phyloP scores from a whole-genome alignment of 768 basidiomycete species.

The Lactarius akahatsu region DNA sequence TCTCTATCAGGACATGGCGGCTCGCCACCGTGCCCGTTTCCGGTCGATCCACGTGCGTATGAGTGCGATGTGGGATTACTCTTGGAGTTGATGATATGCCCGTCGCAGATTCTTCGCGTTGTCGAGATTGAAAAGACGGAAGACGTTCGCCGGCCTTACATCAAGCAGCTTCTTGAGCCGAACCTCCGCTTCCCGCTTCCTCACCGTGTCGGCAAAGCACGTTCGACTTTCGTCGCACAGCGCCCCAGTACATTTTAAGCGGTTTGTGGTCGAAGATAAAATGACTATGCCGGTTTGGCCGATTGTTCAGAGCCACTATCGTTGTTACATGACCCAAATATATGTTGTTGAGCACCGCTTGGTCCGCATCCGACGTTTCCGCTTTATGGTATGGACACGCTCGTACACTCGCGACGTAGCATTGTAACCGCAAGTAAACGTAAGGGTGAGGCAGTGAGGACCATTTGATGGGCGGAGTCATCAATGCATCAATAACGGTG shows the following conservation, averaged over 20 bases:
- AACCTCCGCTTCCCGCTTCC: conserved; percentile 97
- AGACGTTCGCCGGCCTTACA: conserved; percentile 94
- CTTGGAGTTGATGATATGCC: conserved; percentile 5
- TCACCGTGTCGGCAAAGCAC: conserved; percentile 77
- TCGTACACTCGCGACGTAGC: neutral
- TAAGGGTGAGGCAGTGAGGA: neutral
- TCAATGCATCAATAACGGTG: neutral
- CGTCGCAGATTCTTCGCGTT: conserved; percentile 88
- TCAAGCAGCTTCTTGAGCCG: conserved; percentile 91
- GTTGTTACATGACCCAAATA: conserved; percentile 1
- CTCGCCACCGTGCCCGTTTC: conserved; percentile 98
- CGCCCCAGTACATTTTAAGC: conserved; percentile 72
- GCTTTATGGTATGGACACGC: neutral
- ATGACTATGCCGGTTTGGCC: neutral
- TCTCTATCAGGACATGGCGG: conserved; percentile 99
- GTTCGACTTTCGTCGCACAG: conserved; percentile 76
- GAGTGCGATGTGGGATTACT: neutral
- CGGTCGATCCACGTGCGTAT: conserved; percentile 88
- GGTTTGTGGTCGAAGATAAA: conserved; percentile 7
- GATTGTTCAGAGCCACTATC: neutral
- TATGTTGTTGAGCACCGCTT: conserved; percentile 9
- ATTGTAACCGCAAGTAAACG: neutral
- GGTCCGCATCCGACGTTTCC: neutral
- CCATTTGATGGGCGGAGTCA: neutral
- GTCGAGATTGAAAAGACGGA: conserved; percentile 91